Evolutionary conservation across 2,329 filamentous ascomycete genomes (phyloP), one percentile per base, ranked within the genome.

Genomic region (Neonectria sp.): DNA sequence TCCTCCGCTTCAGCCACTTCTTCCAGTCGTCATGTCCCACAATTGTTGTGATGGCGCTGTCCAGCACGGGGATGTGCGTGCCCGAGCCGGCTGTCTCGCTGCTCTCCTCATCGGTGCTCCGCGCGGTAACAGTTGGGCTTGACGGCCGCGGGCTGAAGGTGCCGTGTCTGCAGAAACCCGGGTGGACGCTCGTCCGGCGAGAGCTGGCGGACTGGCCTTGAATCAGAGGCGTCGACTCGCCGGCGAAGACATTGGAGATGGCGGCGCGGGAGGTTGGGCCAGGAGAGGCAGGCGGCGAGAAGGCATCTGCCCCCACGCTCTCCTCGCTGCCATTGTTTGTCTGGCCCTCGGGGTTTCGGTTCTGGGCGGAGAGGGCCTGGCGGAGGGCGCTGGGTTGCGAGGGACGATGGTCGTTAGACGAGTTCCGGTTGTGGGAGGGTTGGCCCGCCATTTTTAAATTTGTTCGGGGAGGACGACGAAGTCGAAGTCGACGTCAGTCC

Each of bases 61-160:
- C 84, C 31, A 85, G 73, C 15, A 80, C 73, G 15, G 80, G 79
- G 9, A 81, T 77, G 33, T 72, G 77, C 11, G 78, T 76, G 3
- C 78, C 78, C 5, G 77, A 73, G 0, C 73, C 79, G 35, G 75
- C 79, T 45, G 76, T 79, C 37, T 81, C 81, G 29, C 73, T 69
- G 59, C 79, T 60, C 71, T 79, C 75, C 68, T 76, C 59, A 68
- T 78, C 75, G 53, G 73, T 75, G 64, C 76, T 76, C 17, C 73
- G 70, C 43, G 78, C 77, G 51, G 79, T 82, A 37, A 78, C 75
- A 9, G 79, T 71, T 4, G 86, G 85, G 56, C 86, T 89, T 52
- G 81, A 82, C 0, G 92, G 87, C 43, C 90, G 84, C 1, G 93
- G 91, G 49, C 93, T 94, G 76, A 95, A 94, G 17, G 92, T 93